Evolutionary conservation across 1,284 basidiomycete species (phyloP).

Genomic region (Sanghuangporus weigelae): DNA sequence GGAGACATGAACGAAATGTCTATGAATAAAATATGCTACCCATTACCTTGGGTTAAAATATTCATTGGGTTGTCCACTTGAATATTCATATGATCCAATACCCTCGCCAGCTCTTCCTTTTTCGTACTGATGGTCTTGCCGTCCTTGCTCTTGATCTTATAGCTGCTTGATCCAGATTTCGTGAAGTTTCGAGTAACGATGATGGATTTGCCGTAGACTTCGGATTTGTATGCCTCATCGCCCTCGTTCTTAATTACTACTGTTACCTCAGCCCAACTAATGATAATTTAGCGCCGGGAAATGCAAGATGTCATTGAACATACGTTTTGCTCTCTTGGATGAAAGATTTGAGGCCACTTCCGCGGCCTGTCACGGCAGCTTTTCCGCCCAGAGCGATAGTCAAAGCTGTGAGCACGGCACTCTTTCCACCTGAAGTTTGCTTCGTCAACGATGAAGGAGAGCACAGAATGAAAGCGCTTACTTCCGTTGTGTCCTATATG

Average conservation of each 20-base stretch:
- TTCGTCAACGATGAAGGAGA: neutral
- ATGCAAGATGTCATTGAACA: conserved; percentile 24
- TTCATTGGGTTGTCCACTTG: conserved; percentile 98
- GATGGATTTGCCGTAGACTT: conserved; percentile 82
- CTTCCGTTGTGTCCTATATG: conserved; percentile 72
- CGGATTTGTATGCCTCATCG: conserved; percentile 79
- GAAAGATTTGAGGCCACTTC: conserved; percentile 82
- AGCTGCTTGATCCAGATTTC: conserved; percentile 68
- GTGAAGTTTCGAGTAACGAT: conserved; percentile 80
- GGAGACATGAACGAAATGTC: neutral
- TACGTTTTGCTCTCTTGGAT: conserved; percentile 83
- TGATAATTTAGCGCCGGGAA: neutral
- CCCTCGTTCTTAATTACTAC: conserved; percentile 86
- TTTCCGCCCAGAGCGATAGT: conserved; percentile 94
- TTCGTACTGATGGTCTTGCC: conserved; percentile 72
- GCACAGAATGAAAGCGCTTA: conserved; percentile 32
- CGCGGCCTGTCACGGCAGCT: conserved; percentile 84
- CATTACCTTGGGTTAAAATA: conserved; percentile 80
- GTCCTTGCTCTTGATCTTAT: conserved; percentile 80
- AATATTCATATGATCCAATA: conserved; percentile 93
- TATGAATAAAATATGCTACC: no score
- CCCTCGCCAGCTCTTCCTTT: conserved; percentile 80
- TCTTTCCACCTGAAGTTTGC: conserved; percentile 74
- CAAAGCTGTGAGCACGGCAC: conserved; percentile 90
- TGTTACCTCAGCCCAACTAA: conserved; percentile 72